Conservation (phyloP, 805 yeast genomes). For the Ogataea paraovalis region DNA sequence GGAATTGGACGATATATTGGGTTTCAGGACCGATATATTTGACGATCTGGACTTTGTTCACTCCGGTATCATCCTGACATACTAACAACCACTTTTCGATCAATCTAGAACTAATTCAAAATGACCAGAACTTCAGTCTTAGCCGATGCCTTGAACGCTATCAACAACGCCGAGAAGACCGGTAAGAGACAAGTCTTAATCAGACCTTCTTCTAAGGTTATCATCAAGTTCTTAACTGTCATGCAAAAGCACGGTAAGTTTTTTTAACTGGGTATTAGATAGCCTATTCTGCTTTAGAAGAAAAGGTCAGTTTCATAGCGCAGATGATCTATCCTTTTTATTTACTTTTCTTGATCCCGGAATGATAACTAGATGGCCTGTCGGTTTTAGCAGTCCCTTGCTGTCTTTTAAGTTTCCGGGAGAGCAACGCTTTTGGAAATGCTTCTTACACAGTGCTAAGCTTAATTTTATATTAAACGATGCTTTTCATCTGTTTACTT, state of each 20-base stretch:
- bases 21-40: not conserved
- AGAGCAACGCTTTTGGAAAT: constrained; percentile 45
- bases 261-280: not conserved
- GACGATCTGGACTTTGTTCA: constrained; percentile 12
- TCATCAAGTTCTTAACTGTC: constrained; percentile 92
- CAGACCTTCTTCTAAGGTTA: constrained; percentile 98
- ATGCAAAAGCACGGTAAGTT: constrained; percentile 84
- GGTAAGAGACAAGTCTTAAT: constrained; percentile 98
- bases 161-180: constrained; percentile 98
- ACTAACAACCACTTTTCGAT: constrained; percentile 30
- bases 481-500: constrained; percentile 56
- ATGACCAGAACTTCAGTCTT: constrained; percentile 98
- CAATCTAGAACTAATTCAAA: constrained; percentile 25
- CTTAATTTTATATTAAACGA: constrained; percentile 3
- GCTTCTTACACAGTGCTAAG: constrained; percentile 65
- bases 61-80: constrained; percentile 6
- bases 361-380: constrained; percentile 98
- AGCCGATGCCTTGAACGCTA: constrained; percentile 97
- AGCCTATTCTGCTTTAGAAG: constrained; percentile 7
- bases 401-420: constrained; percentile 98
- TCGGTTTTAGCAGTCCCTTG: constrained; percentile 75
- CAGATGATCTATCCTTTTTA: not conserved
- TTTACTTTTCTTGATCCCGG: constrained; percentile 47
- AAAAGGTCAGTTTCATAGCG: not conserved
- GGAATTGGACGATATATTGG: too few relatives aligned